phyloP scores from a whole-genome alignment of 768 basidiomycete species.

The Phylloporus rhodoxanthus region DNA sequence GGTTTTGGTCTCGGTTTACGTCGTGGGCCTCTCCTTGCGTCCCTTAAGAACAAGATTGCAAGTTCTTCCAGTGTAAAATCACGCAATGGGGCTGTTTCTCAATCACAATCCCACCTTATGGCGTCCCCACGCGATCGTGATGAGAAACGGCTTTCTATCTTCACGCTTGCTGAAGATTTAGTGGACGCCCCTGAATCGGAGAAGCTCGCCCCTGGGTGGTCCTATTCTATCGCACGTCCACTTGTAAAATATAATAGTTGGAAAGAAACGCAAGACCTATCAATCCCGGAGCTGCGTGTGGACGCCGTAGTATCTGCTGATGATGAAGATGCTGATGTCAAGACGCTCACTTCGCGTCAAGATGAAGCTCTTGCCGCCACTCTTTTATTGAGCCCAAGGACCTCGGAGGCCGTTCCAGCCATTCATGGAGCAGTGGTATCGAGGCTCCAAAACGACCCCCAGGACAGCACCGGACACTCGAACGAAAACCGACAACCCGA shows the following conservation, averaged over 20 bases:
- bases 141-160: constrained; percentile 27
- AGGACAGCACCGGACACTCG: constrained; percentile 3
- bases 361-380: constrained; percentile 37
- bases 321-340: constrained; percentile 27
- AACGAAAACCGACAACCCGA: constrained; percentile 6
- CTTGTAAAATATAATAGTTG: constrained; percentile 10
- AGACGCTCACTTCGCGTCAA: constrained; percentile 28
- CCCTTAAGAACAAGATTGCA: constrained; percentile 21
- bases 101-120: constrained; percentile 21
- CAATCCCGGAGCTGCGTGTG: constrained; percentile 19
- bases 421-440: constrained; percentile 2
- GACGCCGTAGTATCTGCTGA: constrained; percentile 12
- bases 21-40: constrained; percentile 21
- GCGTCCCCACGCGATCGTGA: constrained; percentile 18
- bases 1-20: constrained; percentile 31
- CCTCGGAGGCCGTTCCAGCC: constrained; percentile 25
- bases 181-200: constrained; percentile 25
- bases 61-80: constrained; percentile 17
- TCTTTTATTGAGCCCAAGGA: constrained; percentile 43
- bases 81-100: constrained; percentile 5
- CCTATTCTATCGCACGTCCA: constrained; percentile 18
- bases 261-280: constrained; percentile 10
- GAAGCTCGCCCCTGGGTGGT: constrained; percentile 31
- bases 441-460: constrained; percentile 2
- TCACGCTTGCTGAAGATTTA: constrained; percentile 16